Percentiles rank a stretch among this genome's conserved stretches.
phyloP scores from a whole-genome alignment of 495 filamentous ascomycete species.

The Hypomontagnella submonticulosa region DNA sequence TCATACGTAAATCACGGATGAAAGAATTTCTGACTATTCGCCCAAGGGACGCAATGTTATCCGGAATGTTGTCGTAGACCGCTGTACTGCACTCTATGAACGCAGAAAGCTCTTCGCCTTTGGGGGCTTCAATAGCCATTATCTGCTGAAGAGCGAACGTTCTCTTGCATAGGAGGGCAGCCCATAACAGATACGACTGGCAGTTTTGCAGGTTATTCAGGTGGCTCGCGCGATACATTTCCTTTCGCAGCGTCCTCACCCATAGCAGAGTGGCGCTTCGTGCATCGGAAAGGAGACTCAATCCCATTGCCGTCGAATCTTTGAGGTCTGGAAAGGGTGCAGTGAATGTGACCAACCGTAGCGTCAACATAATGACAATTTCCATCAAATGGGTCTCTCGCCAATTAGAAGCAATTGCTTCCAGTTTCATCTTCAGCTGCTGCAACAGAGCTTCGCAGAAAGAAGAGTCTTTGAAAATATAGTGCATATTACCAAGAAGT shows the following conservation, averaged over 20 bases:
- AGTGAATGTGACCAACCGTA: conserved; percentile 47
- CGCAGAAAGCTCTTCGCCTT: conserved; percentile 25
- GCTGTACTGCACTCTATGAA: conserved; percentile 47
- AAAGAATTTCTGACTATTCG: conserved; percentile 29
- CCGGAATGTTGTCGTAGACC: conserved; percentile 43
- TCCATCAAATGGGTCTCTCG: conserved; percentile 63
- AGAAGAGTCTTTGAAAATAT: conserved; percentile 54
- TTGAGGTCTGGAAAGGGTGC: conserved; percentile 1
- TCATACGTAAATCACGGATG: conserved; percentile 45
- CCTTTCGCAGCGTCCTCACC: conserved; percentile 57
- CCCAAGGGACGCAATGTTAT: conserved; percentile 28
- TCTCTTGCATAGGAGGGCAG: conserved; percentile 61
- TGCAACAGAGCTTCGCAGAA: conserved; percentile 58
- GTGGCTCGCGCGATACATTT: conserved; percentile 56
- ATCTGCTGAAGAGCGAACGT: conserved; percentile 56
- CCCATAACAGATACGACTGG: conserved; percentile 56
- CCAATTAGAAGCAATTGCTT: conserved; percentile 60
- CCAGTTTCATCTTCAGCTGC: conserved; percentile 54
- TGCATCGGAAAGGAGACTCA: conserved; percentile 27
- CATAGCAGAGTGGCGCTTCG: conserved; percentile 50
- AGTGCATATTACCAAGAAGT: conserved; percentile 54
- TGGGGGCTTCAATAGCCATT: not conserved
- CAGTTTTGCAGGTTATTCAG: conserved; percentile 48
- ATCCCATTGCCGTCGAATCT: not conserved
- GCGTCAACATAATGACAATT: conserved; percentile 54